phyloP scores from a whole-genome alignment of 345 rosid species.

The Eutrema heterophyllum region DNA sequence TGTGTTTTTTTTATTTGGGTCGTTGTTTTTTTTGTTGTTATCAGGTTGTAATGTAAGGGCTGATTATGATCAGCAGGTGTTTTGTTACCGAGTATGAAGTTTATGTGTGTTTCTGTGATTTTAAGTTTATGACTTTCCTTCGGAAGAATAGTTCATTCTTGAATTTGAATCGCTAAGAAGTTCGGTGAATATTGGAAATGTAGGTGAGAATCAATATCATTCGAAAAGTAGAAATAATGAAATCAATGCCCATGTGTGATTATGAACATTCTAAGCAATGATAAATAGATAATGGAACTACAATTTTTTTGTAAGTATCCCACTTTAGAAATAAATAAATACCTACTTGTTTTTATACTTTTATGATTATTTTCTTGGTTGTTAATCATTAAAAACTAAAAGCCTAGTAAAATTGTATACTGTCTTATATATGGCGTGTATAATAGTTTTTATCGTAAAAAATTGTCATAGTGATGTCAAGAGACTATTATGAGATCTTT shows the following conservation, averaged over 20 bases:
- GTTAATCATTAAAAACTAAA: background rate
- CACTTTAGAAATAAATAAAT: background rate
- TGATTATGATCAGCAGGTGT: conserved; percentile 1
- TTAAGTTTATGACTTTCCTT: background rate
- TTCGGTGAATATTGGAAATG: background rate
- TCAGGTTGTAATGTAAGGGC: conserved; percentile 16
- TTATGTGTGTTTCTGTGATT: background rate
- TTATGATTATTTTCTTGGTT: background rate
- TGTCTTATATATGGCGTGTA: background rate
- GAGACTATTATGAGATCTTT: background rate
- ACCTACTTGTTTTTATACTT: background rate
- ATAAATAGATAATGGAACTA: too few species aligned
- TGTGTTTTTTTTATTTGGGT: background rate
- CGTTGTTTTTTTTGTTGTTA: background rate
- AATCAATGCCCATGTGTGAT: background rate
- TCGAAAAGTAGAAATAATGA: background rate
- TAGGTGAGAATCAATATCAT: background rate
- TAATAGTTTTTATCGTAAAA: background rate
- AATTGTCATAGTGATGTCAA: background rate
- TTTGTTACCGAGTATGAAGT: background rate
- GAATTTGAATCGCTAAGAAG: background rate
- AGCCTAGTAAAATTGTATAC: background rate
- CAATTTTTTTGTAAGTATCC: background rate
- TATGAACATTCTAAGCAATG: background rate
- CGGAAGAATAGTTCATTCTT: background rate